These are phyloP conservation scores for Cymbopogon citratus DNA, from an alignment of 176 grass and related monocot species.

Conservation along the genomic window DNA sequence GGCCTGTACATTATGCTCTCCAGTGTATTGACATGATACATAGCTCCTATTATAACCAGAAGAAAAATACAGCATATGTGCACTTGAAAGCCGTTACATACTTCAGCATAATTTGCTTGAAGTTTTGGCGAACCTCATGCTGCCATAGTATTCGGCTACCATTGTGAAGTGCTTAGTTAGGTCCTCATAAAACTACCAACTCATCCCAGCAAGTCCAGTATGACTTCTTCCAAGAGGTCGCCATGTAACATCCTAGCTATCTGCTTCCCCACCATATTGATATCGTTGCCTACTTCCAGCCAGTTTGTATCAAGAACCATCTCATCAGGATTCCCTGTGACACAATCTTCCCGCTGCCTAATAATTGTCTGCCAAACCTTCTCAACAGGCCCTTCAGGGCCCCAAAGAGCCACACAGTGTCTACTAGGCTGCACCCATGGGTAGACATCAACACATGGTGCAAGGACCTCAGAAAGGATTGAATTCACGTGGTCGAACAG, in stretches of 20 bases:
- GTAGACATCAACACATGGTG: conserved; percentile 38
- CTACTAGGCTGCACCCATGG: conserved; percentile 36
- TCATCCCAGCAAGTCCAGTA: conserved; percentile 38
- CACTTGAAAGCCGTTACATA: neutral
- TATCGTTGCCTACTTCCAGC: conserved; percentile 38
- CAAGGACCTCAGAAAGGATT: conserved; percentile 50
- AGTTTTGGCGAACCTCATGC: neutral
- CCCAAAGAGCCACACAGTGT: conserved; percentile 21
- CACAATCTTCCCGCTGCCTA: conserved; percentile 36
- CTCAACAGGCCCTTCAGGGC: conserved; percentile 53
- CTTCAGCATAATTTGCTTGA: conserved; percentile 2
- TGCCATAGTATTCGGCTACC: neutral
- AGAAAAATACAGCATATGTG: conserved; percentile 23
- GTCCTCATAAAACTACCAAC: neutral
- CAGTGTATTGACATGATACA: conserved; percentile 18
- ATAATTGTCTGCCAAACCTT: conserved; percentile 50
- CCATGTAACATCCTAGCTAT: conserved; percentile 36
- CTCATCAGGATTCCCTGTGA: conserved; percentile 20
- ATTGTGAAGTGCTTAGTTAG: neutral
- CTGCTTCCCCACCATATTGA: conserved; percentile 39
- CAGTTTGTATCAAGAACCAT: conserved; percentile 57
- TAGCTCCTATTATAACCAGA: neutral
- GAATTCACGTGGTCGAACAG: conserved; percentile 61
- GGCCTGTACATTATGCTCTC: conserved; percentile 11
- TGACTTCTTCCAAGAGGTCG: conserved; percentile 61